Evolutionary conservation across 176 grass and related monocot genomes (phyloP), one percentile per base, ranked within the genome.

Genomic region (Eleusine indica): DNA sequence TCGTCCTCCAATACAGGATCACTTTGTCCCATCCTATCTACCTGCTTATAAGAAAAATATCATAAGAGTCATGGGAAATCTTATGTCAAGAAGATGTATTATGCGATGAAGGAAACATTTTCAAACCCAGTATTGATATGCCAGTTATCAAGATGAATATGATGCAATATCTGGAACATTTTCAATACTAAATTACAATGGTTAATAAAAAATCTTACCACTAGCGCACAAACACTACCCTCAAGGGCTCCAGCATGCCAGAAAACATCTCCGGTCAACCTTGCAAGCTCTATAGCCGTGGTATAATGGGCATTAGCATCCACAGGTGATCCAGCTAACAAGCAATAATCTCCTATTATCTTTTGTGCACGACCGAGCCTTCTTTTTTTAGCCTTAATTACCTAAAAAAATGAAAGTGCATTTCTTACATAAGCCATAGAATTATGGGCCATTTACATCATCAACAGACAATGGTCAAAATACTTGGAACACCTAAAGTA

Each of bases 211-310:
- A 77, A 30, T 42, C 81, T 94, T 89, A 99, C 96, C 81, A 99
- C 70, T 88, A 99, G 63, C 7, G 96, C 89, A 37, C 96, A 99
- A 69, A 99, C 91, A 78, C 91, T 99, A 68, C 96, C 96, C 86
- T 99, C 96, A n/a, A 99, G 80, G 29, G 96, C 93, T 71, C 96
- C 96, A 25, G 96, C 96, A 90, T 99, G 96, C 96, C 96, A 99
- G 83, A 99, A 99, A 74, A 99, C 91, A 94, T 99, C 96, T 79
- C 96, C 96, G 17, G 96, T 99, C 81, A 99, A 85, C 83, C 91
- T 95, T 65, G 96, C 91, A 71, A 99, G 91, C 51, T 99, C 96
- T 89, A 99, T 99, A 78, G 96, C 81, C 9, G 91, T 99, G 30
- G 96, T 94, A 78, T 99, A 99, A 90, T 99, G 96, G 73, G 93